Conservation (phyloP, 345 rosid genomes). For the Citrus medica region DNA sequence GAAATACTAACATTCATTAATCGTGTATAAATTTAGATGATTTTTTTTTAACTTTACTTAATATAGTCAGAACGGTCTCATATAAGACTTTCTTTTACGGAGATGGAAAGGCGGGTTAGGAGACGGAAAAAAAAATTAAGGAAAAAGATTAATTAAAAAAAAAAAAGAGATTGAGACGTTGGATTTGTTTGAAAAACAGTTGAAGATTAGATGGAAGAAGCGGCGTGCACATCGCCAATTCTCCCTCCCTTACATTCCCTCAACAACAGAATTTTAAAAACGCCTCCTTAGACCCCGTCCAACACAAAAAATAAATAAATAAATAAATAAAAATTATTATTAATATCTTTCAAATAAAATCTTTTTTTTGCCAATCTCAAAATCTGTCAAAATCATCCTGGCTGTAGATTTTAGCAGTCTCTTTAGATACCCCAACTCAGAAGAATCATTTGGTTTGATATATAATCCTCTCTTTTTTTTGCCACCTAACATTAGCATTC, state of each 20-base stretch:
- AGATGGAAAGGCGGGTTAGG: neutral
- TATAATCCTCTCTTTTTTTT: slow-evolving; percentile 20
- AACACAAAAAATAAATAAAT: no score
- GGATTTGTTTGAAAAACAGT: neutral
- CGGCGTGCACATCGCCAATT: slow-evolving; percentile 19
- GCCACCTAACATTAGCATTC: slow-evolving; percentile 17
- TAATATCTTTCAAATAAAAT: neutral
- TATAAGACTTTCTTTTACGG: neutral
- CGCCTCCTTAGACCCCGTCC: slow-evolving; percentile 1
- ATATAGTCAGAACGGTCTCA: neutral
- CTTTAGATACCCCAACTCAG: neutral
- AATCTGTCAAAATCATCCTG: slow-evolving; percentile 4
- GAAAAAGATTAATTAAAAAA: neutral
- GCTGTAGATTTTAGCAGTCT: neutral
- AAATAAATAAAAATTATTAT: no score
- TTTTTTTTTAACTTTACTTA: no score
- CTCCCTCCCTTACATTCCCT: neutral
- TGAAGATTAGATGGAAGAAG: slow-evolving; percentile 6
- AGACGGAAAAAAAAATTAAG: neutral
- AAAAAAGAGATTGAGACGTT: neutral
- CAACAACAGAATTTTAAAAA: neutral
- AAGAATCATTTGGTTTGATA: slow-evolving; percentile 18
- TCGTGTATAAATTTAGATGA: no score
- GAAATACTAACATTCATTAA: no score
- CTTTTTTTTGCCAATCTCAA: neutral